Percentiles rank a stretch among this genome's conserved stretches.
phyloP scores from a whole-genome alignment of 1,139 yeast genomes.

The Candida freyschussii region DNA sequence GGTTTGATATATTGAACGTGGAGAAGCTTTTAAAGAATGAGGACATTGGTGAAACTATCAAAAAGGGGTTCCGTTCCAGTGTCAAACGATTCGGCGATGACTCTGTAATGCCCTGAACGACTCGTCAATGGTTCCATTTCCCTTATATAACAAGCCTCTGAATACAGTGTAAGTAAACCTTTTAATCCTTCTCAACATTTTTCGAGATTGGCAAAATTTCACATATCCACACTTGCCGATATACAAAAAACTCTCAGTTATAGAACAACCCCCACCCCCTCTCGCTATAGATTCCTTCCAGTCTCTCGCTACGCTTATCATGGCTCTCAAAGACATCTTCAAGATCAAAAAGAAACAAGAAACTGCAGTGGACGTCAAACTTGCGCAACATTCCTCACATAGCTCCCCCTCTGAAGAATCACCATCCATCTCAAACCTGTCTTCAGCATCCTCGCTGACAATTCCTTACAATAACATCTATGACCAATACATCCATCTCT shows the following conservation, averaged over 20 bases:
- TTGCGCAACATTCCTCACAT: neutral
- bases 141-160: too few relatives aligned
- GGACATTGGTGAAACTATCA: conserved; percentile 14
- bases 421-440: neutral
- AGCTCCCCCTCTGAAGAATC: too few relatives aligned
- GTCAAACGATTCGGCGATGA: conserved; percentile 8
- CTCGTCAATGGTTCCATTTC: too few relatives aligned
- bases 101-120: too few relatives aligned
- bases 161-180: too few relatives aligned
- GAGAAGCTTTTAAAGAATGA: conserved; percentile 18
- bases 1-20: conserved; percentile 29
- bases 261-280: too few relatives aligned
- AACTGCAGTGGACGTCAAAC: neutral
- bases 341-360: conserved; percentile 11
- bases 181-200: too few relatives aligned
- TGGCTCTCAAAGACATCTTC: conserved; percentile 19
- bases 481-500: conserved; percentile 11
- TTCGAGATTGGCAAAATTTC: too few relatives aligned
- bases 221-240: too few relatives aligned
- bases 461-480: conserved; percentile 7
- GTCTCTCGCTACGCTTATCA: conserved; percentile 3
- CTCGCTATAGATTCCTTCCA: too few relatives aligned
- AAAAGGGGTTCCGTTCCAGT: conserved; percentile 9
- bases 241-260: too few relatives aligned
- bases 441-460: conserved; percentile 3